Evolutionary conservation across 2,329 filamentous ascomycete species (phyloP).

Genomic region (Curvularia eragrostidis): DNA sequence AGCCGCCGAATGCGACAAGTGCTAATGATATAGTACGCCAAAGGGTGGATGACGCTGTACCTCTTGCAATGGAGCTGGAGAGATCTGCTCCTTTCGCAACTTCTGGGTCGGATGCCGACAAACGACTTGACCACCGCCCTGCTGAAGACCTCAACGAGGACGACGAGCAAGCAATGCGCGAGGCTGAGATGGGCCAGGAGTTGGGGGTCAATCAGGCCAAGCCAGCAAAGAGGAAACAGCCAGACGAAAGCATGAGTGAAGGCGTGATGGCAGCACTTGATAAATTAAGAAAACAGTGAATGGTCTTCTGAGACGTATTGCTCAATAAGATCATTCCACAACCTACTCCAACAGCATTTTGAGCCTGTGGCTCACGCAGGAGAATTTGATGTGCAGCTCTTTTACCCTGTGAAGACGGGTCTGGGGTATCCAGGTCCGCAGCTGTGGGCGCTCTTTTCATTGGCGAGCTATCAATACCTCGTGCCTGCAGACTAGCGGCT

Average conservation of each 20-base stretch:
- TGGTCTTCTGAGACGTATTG: neutral
- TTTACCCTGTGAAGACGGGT: neutral
- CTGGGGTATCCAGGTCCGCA: neutral
- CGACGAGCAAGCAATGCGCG: conserved; percentile 56
- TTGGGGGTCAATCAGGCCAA: conserved; percentile 32
- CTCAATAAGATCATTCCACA: neutral
- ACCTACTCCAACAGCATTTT: neutral
- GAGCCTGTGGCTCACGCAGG: neutral
- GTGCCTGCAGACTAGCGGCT: conserved; percentile 3
- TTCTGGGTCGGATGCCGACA: conserved; percentile 45
- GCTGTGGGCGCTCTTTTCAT: conserved; percentile 11
- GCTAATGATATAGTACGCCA: conserved; percentile 33
- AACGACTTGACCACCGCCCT: conserved; percentile 42
- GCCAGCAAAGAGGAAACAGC: conserved; percentile 46
- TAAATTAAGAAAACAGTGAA: conserved; percentile 56
- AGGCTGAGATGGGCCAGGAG: conserved; percentile 30
- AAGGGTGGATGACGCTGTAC: conserved; percentile 40
- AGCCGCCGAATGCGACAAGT: conserved; percentile 20
- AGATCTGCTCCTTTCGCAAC: conserved; percentile 26
- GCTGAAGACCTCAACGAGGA: conserved; percentile 49
- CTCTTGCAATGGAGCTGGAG: conserved; percentile 36
- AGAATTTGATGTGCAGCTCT: neutral
- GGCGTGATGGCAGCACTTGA: conserved; percentile 66
- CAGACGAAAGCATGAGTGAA: conserved; percentile 59
- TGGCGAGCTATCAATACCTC: conserved; percentile 5